Evolutionary conservation across 1,284 basidiomycete species (phyloP).

Genomic region (Ceratobasidium sp.): DNA sequence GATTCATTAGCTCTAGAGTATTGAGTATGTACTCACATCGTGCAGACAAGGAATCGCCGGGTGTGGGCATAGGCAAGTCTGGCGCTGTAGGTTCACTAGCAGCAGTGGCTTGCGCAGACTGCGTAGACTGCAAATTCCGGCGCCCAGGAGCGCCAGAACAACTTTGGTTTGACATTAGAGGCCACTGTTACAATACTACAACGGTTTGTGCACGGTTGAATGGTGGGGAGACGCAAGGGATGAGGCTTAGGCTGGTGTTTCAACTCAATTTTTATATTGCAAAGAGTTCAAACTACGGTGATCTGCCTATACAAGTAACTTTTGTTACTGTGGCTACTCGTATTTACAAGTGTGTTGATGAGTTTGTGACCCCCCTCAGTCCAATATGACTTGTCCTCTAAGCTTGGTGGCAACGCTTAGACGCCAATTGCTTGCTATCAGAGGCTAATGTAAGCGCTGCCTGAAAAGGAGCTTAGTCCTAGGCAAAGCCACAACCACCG

Average conservation of each 20-base stretch:
- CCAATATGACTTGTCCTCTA: not conserved
- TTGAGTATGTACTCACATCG: conserved; percentile 8
- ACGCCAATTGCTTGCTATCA: conserved; percentile 6
- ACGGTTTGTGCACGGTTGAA: too few species aligned
- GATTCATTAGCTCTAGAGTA: not conserved
- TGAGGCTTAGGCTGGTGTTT: not conserved
- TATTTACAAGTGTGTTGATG: not conserved
- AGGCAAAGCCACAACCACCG: too few species aligned
- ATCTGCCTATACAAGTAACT: not conserved
- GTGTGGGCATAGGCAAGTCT: too few species aligned
- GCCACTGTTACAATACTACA: too few species aligned
- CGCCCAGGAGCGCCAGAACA: too few species aligned
- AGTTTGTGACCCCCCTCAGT: conserved; percentile 10
- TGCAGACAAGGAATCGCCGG: too few species aligned
- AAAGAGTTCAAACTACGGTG: not conserved
- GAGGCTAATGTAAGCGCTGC: not conserved
- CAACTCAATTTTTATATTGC: not conserved
- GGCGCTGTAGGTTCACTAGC: too few species aligned
- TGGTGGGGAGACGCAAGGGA: too few species aligned
- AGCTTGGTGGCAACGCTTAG: conserved; percentile 1
- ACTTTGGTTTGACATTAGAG: too few species aligned
- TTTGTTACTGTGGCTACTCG: not conserved
- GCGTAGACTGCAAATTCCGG: too few species aligned
- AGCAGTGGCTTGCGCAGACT: too few species aligned
- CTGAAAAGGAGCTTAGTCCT: conserved; percentile 15